Percentiles rank a stretch among this genome's conserved stretches.
Conservation (phyloP, 768 basidiomycete species). For the Leccinum ochraceum region DNA sequence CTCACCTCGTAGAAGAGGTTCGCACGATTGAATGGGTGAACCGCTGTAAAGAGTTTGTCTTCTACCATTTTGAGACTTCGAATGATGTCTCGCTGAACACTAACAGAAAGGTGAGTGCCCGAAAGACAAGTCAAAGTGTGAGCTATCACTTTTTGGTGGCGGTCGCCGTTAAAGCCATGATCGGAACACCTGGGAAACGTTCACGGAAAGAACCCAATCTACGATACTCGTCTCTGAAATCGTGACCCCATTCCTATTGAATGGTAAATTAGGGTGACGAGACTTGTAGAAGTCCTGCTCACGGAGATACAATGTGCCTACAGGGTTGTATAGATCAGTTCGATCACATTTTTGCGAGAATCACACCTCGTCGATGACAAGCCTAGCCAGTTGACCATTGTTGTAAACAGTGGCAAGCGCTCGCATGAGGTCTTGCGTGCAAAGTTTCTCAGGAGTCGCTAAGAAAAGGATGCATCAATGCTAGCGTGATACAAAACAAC, state of each 20-base stretch:
- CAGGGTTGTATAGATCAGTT: slow-evolving; percentile 2
- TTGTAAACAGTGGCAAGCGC: slow-evolving; percentile 52
- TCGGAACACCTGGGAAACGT: slow-evolving; percentile 66
- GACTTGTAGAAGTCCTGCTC: slow-evolving; percentile 14
- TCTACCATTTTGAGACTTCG: slow-evolving; percentile 59
- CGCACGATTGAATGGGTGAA: slow-evolving; percentile 78
- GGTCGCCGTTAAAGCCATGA: slow-evolving; percentile 88
- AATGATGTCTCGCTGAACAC: slow-evolving; percentile 76
- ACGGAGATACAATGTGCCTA: slow-evolving; percentile 87
- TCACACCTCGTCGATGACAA: slow-evolving; percentile 80
- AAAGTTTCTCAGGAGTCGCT: slow-evolving; percentile 81
- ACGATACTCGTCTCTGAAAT: slow-evolving; percentile 76
- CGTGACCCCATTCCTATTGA: slow-evolving; percentile 84
- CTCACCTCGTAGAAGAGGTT: slow-evolving; percentile 82
- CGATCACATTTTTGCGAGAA: slow-evolving; percentile 3
- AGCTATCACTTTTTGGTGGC: slow-evolving; percentile 61
- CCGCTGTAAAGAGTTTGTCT: slow-evolving; percentile 56
- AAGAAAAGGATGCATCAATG: neutral
- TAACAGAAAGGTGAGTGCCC: slow-evolving; percentile 29
- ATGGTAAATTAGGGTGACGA: neutral
- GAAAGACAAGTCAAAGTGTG: neutral
- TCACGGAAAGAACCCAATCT: slow-evolving; percentile 69
- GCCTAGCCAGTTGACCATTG: slow-evolving; percentile 61
- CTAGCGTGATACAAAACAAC: neutral
- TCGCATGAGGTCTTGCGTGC: slow-evolving; percentile 51